These are phyloP conservation scores for Colletotrichum coccodes DNA, from an alignment of 2,329 filamentous ascomycete genomes.

Conservation along the genomic window DNA sequence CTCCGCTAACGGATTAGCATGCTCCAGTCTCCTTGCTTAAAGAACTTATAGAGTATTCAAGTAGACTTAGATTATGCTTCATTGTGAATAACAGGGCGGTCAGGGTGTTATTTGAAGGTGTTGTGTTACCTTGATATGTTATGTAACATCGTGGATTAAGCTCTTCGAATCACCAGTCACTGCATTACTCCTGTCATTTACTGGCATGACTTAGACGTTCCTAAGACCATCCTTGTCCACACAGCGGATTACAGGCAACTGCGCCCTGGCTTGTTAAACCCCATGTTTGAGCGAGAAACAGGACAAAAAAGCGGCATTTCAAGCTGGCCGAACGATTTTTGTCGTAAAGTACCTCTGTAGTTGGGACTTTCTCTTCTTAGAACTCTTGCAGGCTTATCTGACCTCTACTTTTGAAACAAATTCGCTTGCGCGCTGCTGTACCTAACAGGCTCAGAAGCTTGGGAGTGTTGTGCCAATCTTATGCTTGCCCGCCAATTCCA, in stretches of 20 bases:
- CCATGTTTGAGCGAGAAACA: neutral
- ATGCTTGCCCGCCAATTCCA: slow-evolving; percentile 23
- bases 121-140: neutral
- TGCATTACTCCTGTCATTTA: neutral
- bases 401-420: neutral
- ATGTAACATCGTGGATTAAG: no score
- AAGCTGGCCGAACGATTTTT: neutral
- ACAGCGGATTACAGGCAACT: neutral
- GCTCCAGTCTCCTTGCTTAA: no score
- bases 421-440: no score
- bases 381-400: neutral
- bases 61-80: neutral
- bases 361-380: neutral
- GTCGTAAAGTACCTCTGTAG: neutral
- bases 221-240: no score
- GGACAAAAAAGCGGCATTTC: no score
- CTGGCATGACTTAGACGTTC: neutral
- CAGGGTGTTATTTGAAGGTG: no score
- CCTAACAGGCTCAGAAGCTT: slow-evolving; percentile 11
- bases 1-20: no score
- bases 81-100: neutral
- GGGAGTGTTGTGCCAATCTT: slow-evolving; percentile 11
- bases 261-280: no score
- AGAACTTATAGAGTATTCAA: no score
- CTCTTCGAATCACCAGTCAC: no score